phyloP scores from a whole-genome alignment of 345 rosid genomes.

The Aquilaria yunnanensis region DNA sequence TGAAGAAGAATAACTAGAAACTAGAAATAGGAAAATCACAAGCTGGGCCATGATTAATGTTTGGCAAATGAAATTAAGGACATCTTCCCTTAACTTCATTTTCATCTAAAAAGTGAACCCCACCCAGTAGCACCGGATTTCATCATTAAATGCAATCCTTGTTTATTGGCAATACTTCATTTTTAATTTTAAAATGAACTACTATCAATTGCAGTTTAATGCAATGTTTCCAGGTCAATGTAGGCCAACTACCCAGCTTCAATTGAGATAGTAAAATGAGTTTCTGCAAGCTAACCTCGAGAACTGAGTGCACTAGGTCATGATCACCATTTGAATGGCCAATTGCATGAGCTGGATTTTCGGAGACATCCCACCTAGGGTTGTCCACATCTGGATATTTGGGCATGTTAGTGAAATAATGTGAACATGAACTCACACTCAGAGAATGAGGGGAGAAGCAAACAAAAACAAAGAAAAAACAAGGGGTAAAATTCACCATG shows the following conservation, averaged over 20 bases:
- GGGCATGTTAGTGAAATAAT: not conserved
- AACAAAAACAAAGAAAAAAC: not conserved
- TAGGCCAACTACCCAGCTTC: not conserved
- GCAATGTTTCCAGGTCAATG: no score
- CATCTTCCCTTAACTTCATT: not conserved
- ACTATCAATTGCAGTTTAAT: no score
- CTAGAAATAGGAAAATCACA: not conserved
- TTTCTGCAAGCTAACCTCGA: slow-evolving; percentile 41
- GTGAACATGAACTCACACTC: not conserved
- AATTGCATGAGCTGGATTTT: slow-evolving; percentile 49
- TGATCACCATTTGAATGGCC: slow-evolving; percentile 83
- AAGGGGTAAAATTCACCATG: no score
- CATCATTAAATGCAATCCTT: no score
- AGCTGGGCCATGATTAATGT: no score
- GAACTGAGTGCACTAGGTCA: slow-evolving; percentile 58
- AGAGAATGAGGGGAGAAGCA: not conserved
- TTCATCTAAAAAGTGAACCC: not conserved
- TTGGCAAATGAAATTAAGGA: no score
- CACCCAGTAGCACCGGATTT: no score
- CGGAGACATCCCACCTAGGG: slow-evolving; percentile 41
- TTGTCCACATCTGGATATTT: slow-evolving; percentile 39
- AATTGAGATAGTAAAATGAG: not conserved
- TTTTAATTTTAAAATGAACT: no score
- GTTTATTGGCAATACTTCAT: no score
- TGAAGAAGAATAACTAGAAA: not conserved